Conservation (phyloP, 1,284 basidiomycete genomes). For the Coniferiporia sulphurascens region DNA sequence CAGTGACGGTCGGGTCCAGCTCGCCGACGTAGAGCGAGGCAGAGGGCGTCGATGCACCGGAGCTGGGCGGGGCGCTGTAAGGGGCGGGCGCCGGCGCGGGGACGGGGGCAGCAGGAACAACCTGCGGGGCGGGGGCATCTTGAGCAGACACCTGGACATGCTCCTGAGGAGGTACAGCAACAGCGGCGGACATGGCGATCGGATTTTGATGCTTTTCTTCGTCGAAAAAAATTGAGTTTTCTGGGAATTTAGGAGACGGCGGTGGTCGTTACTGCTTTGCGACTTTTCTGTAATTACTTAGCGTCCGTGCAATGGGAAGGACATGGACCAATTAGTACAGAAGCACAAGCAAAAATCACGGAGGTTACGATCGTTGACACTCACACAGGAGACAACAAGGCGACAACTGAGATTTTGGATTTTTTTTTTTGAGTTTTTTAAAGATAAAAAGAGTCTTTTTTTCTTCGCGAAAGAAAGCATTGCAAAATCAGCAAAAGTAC, state of each 20-base stretch:
- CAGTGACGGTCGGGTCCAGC: slow-evolving; percentile 95
- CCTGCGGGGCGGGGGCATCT: slow-evolving; percentile 27
- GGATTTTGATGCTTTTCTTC: slow-evolving; percentile 34
- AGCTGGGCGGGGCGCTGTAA: slow-evolving; percentile 52
- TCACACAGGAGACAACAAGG: slow-evolving; percentile 66
- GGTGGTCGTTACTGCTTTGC: slow-evolving; percentile 84
- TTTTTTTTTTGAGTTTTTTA: slow-evolving; percentile 31
- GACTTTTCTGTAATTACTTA: slow-evolving; percentile 64
- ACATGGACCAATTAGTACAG: not conserved
- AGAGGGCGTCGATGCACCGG: slow-evolving; percentile 65
- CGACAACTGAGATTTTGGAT: slow-evolving; percentile 59
- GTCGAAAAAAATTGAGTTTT: slow-evolving; percentile 23
- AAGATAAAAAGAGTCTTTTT: slow-evolving; percentile 35
- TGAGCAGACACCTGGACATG: slow-evolving; percentile 30
- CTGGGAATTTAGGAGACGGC: slow-evolving; percentile 27
- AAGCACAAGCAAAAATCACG: slow-evolving; percentile 20
- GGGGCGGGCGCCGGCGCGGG: slow-evolving; percentile 47
- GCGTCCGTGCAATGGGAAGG: slow-evolving; percentile 21
- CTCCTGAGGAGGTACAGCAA: slow-evolving; percentile 31
- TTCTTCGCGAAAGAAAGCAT: slow-evolving; percentile 28
- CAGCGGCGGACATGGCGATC: slow-evolving; percentile 54
- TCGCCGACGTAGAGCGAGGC: slow-evolving; percentile 99
- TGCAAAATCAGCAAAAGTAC: slow-evolving; percentile 18
- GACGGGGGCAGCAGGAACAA: slow-evolving; percentile 27
- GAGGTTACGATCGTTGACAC: slow-evolving; percentile 25